phyloP scores from a whole-genome alignment of 75 land plant species.

The Sequoiadendron giganteum region DNA sequence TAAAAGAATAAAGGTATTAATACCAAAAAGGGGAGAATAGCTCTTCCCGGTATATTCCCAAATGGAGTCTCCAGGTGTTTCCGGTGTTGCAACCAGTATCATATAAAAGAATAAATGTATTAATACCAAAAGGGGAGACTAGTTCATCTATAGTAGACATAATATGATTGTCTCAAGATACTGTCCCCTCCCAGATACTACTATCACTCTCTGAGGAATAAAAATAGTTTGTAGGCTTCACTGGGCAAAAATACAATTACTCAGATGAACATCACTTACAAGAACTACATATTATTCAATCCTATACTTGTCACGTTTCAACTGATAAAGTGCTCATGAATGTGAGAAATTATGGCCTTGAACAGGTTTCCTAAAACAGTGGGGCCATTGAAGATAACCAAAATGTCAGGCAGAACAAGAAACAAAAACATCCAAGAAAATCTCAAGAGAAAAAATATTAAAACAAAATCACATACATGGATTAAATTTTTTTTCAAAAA shows the following conservation, averaged over 20 bases:
- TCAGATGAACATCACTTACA: neutral
- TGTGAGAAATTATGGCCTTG: neutral
- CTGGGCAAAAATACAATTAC: neutral
- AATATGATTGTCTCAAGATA: no score
- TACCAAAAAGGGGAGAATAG: no score
- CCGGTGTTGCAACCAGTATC: neutral
- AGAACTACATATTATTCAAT: neutral
- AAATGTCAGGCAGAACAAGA: neutral
- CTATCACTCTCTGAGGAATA: no score
- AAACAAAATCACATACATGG: neutral
- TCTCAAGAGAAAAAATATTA: neutral
- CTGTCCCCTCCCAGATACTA: neutral
- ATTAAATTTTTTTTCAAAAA: no score
- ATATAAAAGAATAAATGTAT: neutral
- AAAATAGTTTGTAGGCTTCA: neutral
- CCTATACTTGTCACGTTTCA: neutral
- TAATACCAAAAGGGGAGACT: neutral
- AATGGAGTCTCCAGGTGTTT: neutral
- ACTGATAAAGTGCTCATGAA: neutral
- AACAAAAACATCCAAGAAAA: neutral
- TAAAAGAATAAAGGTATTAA: no score
- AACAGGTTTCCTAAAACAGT: neutral
- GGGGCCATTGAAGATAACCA: neutral
- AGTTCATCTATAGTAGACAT: neutral
- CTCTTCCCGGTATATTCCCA: no score